A percentile compares a stretch with the other conserved stretches of the same genome.
Evolutionary conservation across 2,329 filamentous ascomycete genomes (phyloP).

Genomic region (Xylariaceae sp.): DNA sequence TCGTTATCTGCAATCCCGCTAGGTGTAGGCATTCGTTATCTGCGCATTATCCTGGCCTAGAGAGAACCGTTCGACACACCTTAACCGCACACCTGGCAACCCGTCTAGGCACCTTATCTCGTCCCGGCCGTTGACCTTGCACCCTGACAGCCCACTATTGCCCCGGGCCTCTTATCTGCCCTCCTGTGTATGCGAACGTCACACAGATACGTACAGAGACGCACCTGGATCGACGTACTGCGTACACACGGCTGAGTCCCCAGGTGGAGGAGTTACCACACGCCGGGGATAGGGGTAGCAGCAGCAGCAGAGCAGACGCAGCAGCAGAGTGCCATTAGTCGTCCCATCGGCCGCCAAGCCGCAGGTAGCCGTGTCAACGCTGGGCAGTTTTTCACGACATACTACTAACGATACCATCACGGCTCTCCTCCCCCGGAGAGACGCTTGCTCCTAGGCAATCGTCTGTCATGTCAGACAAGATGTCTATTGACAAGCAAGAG

Average conservation of each 20-base stretch:
- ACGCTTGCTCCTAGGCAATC: conserved; percentile 40
- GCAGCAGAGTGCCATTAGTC: conserved; percentile 1
- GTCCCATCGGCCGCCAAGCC: conserved; percentile 15
- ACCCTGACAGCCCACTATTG: conserved; percentile 12
- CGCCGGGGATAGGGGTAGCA: conserved; percentile 8
- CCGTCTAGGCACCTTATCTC: not conserved
- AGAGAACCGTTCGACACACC: not conserved
- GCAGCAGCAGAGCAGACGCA: not conserved
- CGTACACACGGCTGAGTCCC: not conserved
- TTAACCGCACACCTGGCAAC: not conserved
- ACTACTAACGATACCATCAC: conserved; percentile 11
- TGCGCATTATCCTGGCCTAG: not conserved
- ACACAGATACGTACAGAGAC: conserved; percentile 11
- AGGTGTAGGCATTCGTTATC: not conserved
- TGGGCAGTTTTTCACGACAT: not conserved
- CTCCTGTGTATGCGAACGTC: conserved; percentile 5
- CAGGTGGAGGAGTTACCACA: conserved; percentile 7
- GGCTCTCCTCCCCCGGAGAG: conserved; percentile 25
- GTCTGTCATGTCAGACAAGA: conserved; percentile 59
- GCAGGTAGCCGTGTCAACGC: conserved; percentile 13
- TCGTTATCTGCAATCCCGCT: not conserved
- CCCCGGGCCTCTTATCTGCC: not conserved
- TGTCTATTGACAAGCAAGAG: conserved; percentile 61
- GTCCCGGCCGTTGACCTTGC: not conserved
- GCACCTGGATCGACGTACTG: not conserved